Percentiles rank a stretch among this genome's conserved stretches.
Evolutionary conservation across 805 yeast genomes (phyloP).

Genomic region (Isabelozyma heimii): DNA sequence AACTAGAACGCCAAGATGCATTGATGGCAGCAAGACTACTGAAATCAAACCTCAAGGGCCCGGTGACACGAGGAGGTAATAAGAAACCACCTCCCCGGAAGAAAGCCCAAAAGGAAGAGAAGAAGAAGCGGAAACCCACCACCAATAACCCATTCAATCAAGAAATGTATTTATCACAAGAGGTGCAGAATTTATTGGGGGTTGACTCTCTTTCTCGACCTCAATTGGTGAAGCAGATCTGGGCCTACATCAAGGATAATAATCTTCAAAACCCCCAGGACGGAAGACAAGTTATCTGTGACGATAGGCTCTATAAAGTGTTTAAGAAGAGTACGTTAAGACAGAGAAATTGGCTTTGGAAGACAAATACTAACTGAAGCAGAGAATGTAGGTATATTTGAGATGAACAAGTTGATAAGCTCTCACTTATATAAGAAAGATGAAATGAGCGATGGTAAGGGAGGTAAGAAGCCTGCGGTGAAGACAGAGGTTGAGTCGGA

Average conservation of each 20-base stretch:
- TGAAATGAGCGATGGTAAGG: slow-evolving; percentile 10
- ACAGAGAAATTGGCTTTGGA: slow-evolving; percentile 1
- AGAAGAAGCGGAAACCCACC: slow-evolving; percentile 8
- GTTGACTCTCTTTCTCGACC: slow-evolving; percentile 53
- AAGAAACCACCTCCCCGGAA: slow-evolving; percentile 7
- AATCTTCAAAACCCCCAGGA: slow-evolving; percentile 67
- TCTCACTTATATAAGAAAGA: slow-evolving; percentile 46
- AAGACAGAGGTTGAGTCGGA: slow-evolving; percentile 5
- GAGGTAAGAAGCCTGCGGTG: slow-evolving; percentile 1
- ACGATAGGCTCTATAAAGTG: slow-evolving; percentile 50
- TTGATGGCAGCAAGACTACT: slow-evolving; percentile 50
- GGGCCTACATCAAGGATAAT: slow-evolving; percentile 67
- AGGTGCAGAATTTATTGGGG: slow-evolving; percentile 48
- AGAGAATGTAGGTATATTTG: slow-evolving; percentile 51
- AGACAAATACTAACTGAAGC: slow-evolving; percentile 2
- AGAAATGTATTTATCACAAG: slow-evolving; percentile 48
- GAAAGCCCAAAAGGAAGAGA: slow-evolving; percentile 12
- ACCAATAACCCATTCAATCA: slow-evolving; percentile 40
- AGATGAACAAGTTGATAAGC: slow-evolving; percentile 53
- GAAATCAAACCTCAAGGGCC: slow-evolving; percentile 21
- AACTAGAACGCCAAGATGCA: slow-evolving; percentile 49
- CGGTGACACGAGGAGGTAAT: slow-evolving; percentile 13
- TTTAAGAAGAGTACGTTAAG: slow-evolving; percentile 53
- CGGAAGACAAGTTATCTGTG: slow-evolving; percentile 62
- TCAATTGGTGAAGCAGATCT: slow-evolving; percentile 63